phyloP scores from a whole-genome alignment of 2,329 filamentous ascomycete species.

The Aaosphaeria pasadenensis region DNA sequence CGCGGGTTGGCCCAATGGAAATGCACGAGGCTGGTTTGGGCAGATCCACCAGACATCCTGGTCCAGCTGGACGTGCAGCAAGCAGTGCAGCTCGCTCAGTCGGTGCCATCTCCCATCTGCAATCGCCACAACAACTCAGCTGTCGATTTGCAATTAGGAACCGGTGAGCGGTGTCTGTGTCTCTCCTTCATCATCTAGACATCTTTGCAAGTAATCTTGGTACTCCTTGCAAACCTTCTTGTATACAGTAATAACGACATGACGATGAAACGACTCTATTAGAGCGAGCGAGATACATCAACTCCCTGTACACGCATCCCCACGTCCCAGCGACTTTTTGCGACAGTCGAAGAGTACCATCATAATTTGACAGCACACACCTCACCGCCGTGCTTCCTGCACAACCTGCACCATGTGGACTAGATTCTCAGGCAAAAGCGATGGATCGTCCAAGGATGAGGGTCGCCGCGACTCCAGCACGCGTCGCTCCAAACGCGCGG shows the following conservation, averaged over 20 bases:
- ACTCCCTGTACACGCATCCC: conserved; percentile 9
- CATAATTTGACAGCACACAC: conserved; percentile 4
- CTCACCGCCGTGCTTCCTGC: conserved; percentile 4
- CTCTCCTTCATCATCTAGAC: conserved; percentile 1
- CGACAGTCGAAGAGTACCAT: conserved; percentile 13
- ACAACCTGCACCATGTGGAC: conserved; percentile 33
- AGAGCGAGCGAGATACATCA: conserved; percentile 4
- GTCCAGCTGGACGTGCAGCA: too few species aligned
- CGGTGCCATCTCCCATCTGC: background rate
- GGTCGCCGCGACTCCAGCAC: conserved; percentile 22
- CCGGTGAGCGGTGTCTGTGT: conserved; percentile 11
- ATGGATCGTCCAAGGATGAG: conserved; percentile 27
- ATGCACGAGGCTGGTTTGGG: too few species aligned
- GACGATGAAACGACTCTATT: conserved; percentile 25
- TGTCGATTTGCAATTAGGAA: conserved; percentile 13
- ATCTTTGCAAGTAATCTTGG: conserved; percentile 14
- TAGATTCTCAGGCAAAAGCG: conserved; percentile 36
- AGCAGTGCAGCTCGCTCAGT: too few species aligned
- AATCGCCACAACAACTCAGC: conserved; percentile 24
- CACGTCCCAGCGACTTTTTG: conserved; percentile 9
- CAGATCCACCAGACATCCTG: too few species aligned
- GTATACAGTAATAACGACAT: conserved; percentile 23
- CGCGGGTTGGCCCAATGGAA: too few species aligned
- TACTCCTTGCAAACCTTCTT: conserved; percentile 4
- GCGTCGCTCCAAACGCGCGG: conserved; percentile 30